Percentiles rank a stretch among this genome's conserved stretches.
Conservation (phyloP, 2,329 filamentous ascomycete species). For the Kalaharituber pfeilii region DNA sequence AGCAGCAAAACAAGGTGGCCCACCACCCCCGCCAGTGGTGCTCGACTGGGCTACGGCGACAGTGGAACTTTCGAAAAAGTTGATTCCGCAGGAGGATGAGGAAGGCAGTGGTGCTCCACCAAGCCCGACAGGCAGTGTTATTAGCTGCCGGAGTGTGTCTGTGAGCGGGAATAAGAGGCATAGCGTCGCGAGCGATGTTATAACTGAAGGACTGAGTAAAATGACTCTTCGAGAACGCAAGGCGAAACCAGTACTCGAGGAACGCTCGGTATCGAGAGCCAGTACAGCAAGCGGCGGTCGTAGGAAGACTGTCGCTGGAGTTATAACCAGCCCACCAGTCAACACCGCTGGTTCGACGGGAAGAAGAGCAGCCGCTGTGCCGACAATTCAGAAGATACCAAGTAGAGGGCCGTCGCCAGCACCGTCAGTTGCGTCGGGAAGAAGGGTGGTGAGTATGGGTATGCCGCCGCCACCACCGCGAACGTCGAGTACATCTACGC, state of each 20-base stretch:
- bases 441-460: conserved; percentile 1
- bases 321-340: background rate
- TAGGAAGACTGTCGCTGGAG: background rate
- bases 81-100: background rate
- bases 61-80: background rate
- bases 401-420: background rate
- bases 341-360: background rate
- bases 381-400: background rate
- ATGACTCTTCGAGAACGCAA: conserved; percentile 1
- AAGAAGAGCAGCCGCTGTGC: background rate
- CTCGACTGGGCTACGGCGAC: conserved; percentile 1
- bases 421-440: background rate
- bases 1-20: background rate
- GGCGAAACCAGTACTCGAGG: background rate
- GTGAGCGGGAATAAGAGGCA: background rate
- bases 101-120: background rate
- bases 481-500: background rate
- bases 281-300: background rate
- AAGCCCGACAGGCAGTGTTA: background rate
- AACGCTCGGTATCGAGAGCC: background rate
- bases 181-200: background rate
- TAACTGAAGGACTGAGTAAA: background rate
- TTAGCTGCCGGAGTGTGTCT: background rate
- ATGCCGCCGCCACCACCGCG: background rate
- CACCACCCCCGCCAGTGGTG: background rate